Evolutionary conservation across 2,329 filamentous ascomycete genomes (phyloP), one percentile per base, ranked within the genome.

Genomic region (Amylocarpus encephaloides): DNA sequence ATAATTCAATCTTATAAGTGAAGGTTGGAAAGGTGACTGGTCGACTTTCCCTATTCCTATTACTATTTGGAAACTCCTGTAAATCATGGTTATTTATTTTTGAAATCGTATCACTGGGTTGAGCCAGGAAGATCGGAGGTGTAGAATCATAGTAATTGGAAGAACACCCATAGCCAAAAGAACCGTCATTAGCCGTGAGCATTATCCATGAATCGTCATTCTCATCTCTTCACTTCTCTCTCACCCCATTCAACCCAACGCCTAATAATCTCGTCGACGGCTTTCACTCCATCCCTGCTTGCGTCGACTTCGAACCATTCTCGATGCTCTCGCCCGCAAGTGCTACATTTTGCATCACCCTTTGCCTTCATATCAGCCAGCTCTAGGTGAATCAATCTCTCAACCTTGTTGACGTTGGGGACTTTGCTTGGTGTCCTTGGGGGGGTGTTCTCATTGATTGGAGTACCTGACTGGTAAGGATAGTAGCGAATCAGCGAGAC

Each of bases 271-370:
- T 86, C 82, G 68, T 88, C 83, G 9, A 88, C 79, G 22, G 64
- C 75, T 26, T 26, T 26, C 4, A 26, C 22, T 26, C 22, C 22
- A 26, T 26, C 22, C 22, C 22, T 26, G 7, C 22, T 26, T 26
- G 22, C 22, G 54, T 88, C 82, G 1, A 96, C 83, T 70, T 94
- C 87, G 66, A 98, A 98, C 92, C 92, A 98, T 71, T 98, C 93
- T 46, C 85, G 75, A 68, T 98, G 93, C 61, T 89, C 84, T 63
- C 83, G 83, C 1, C 90, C 90, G 64, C 93, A 98, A 1, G 82
- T 78, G 4, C 75, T 74, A 62, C 93, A 98, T 46, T 79, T 78
- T 65, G 53, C 80, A 38, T 48, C 70, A 53, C 1, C 79, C 71
- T 75, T 82, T 51, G 70, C 82, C 68, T 68, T 71, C 59, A 75